phyloP scores from a whole-genome alignment of 1,139 yeast species.

The Lipomyces yarrowii region DNA sequence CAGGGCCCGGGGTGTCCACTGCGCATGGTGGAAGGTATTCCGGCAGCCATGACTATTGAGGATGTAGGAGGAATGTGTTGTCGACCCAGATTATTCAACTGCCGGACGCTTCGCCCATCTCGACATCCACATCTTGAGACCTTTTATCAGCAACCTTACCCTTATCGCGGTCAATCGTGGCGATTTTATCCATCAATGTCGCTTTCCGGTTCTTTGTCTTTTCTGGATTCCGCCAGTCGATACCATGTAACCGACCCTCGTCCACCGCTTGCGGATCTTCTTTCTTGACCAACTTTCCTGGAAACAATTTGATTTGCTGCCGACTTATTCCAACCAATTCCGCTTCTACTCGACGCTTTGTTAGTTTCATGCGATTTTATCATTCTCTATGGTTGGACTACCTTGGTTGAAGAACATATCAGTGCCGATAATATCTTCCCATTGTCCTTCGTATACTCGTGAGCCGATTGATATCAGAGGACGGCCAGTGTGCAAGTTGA shows the following conservation, averaged over 20 bases:
- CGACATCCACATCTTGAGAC: not conserved
- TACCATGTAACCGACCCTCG: slow-evolving; percentile 11
- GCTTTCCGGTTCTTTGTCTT: slow-evolving; percentile 24
- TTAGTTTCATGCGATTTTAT: not conserved
- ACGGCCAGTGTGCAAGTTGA: slow-evolving; percentile 54
- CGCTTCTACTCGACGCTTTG: slow-evolving; percentile 33
- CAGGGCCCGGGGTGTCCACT: not conserved
- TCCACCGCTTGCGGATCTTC: slow-evolving; percentile 12
- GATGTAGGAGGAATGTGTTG: not conserved
- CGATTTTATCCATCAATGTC: slow-evolving; percentile 36
- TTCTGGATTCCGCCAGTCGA: slow-evolving; percentile 30
- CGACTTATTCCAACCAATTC: slow-evolving; percentile 38
- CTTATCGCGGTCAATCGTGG: slow-evolving; percentile 31
- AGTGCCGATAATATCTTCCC: slow-evolving; percentile 82
- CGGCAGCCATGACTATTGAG: not conserved
- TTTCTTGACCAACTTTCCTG: slow-evolving; percentile 31
- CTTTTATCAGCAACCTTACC: not conserved
- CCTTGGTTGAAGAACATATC: slow-evolving; percentile 53
- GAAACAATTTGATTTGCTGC: slow-evolving; percentile 34
- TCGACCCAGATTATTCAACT: not conserved
- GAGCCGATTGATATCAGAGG: slow-evolving; percentile 61
- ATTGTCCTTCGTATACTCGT: slow-evolving; percentile 67
- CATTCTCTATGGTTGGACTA: not conserved
- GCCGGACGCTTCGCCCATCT: slow-evolving; percentile 3
- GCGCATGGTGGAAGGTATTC: not conserved